These are phyloP conservation scores for Pseudocercospora fijiensis DNA, from an alignment of 2,329 filamentous ascomycete species.

Conservation along the genomic window DNA sequence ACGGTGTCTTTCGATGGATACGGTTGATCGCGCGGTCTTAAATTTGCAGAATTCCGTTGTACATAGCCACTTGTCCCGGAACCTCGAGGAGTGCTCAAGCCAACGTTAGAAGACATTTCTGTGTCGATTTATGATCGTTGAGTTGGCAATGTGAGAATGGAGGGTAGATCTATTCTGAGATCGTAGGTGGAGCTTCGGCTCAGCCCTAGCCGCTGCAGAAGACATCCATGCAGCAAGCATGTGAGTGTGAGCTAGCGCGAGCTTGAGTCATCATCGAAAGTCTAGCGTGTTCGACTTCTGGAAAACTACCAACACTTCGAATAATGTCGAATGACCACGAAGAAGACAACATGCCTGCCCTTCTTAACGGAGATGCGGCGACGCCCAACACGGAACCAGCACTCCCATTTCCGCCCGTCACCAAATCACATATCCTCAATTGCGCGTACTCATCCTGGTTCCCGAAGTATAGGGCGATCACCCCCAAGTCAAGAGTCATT, in stretches of 20 bases:
- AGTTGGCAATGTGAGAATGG: neutral
- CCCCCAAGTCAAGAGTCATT: slow-evolving; percentile 83
- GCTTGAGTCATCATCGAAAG: slow-evolving; percentile 2
- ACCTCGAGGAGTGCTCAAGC: slow-evolving; percentile 87
- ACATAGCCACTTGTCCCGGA: slow-evolving; percentile 97
- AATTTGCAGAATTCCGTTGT: slow-evolving; percentile 88
- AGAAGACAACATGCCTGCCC: slow-evolving; percentile 23
- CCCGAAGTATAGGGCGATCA: slow-evolving; percentile 74
- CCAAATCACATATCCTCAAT: slow-evolving; percentile 82
- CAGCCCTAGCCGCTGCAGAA: neutral
- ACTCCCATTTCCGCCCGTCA: slow-evolving; percentile 78
- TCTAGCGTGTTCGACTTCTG: neutral
- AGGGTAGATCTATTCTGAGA: neutral
- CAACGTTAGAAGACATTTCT: slow-evolving; percentile 92
- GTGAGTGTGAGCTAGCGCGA: neutral
- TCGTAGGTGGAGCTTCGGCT: neutral
- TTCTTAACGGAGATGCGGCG: slow-evolving; percentile 19
- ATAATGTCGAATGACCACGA: neutral
- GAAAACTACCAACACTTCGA: neutral
- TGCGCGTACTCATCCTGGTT: slow-evolving; percentile 96
- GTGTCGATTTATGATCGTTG: neutral
- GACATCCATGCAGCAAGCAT: neutral
- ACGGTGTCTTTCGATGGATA: slow-evolving; percentile 71
- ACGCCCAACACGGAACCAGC: slow-evolving; percentile 4
- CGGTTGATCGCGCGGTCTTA: slow-evolving; percentile 76